phyloP scores from a whole-genome alignment of 2,329 filamentous ascomycete species.

The Macroventuria anomochaeta region DNA sequence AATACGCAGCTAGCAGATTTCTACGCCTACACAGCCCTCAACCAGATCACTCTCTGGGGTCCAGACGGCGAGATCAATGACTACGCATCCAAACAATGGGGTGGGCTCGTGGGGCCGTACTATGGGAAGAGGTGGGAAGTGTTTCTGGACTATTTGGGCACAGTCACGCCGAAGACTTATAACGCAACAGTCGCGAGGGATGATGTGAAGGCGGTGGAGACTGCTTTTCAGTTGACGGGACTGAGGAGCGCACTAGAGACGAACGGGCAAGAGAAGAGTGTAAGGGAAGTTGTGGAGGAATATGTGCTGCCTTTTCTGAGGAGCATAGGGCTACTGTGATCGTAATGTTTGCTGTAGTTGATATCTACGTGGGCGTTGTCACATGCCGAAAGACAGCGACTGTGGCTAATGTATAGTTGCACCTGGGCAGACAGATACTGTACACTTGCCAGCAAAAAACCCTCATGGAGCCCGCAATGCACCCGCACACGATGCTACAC shows the following conservation, averaged over 20 bases:
- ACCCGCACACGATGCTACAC: no score
- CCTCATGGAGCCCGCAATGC: no score
- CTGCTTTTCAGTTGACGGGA: constrained; percentile 15
- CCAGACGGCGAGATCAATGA: constrained; percentile 57
- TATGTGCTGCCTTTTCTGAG: constrained; percentile 15
- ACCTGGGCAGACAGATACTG: no score
- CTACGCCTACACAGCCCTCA: constrained; percentile 56
- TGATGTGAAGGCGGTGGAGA: constrained; percentile 19
- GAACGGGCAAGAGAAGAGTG: constrained; percentile 9
- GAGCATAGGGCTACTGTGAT: constrained; percentile 5
- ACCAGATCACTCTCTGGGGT: constrained; percentile 61
- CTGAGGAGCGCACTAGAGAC: neutral
- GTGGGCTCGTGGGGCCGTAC: constrained; percentile 55
- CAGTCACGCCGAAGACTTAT: constrained; percentile 16
- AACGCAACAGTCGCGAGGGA: constrained; percentile 15
- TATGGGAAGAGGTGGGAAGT: constrained; percentile 57
- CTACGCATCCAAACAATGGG: constrained; percentile 60
- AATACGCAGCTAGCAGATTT: constrained; percentile 45
- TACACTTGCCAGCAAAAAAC: no score
- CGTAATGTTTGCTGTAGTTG: no score
- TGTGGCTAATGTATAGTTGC: no score
- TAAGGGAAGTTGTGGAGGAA: constrained; percentile 21
- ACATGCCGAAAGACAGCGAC: no score
- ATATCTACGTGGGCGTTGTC: no score
- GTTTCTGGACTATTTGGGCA: constrained; percentile 52